Evolutionary conservation across 192 early-diverging fungal species (phyloP).

Genomic region (Entomortierella beljakovae): DNA sequence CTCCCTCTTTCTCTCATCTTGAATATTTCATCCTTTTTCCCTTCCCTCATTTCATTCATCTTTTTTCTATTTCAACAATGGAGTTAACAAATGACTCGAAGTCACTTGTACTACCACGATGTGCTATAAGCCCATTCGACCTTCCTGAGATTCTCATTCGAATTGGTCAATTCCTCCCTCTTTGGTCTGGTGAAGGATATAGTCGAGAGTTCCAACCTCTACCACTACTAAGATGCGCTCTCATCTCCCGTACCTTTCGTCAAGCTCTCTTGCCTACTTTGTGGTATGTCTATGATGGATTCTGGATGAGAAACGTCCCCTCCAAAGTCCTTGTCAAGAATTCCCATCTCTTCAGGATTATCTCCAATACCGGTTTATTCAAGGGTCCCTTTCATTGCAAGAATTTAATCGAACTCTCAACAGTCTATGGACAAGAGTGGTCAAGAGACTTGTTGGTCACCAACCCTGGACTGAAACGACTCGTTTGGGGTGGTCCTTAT

Average conservation of each 20-base stretch:
- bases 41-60: neutral
- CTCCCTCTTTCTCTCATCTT: neutral
- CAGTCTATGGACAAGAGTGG: constrained; percentile 47
- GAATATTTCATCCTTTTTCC: neutral
- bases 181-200: constrained; percentile 35
- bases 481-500: constrained; percentile 39
- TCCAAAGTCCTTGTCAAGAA: constrained; percentile 2
- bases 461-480: constrained; percentile 28
- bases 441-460: constrained; percentile 22
- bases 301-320: constrained; percentile 29
- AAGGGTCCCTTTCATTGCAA: constrained; percentile 39
- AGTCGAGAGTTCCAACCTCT: constrained; percentile 22
- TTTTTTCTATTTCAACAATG: neutral
- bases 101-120: neutral
- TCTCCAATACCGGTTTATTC: constrained; percentile 36
- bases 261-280: constrained; percentile 17
- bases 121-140: constrained; percentile 12
- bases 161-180: constrained; percentile 33
- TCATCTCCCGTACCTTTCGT: constrained; percentile 18
- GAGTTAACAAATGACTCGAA: neutral
- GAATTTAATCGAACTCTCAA: constrained; percentile 30
- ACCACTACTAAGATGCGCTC: constrained; percentile 19
- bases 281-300: constrained; percentile 41
- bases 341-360: constrained; percentile 34
- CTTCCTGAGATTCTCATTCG: constrained; percentile 38